Evolutionary conservation across 495 filamentous ascomycete species (phyloP).

Genomic region (Penicillium pancosmium): DNA sequence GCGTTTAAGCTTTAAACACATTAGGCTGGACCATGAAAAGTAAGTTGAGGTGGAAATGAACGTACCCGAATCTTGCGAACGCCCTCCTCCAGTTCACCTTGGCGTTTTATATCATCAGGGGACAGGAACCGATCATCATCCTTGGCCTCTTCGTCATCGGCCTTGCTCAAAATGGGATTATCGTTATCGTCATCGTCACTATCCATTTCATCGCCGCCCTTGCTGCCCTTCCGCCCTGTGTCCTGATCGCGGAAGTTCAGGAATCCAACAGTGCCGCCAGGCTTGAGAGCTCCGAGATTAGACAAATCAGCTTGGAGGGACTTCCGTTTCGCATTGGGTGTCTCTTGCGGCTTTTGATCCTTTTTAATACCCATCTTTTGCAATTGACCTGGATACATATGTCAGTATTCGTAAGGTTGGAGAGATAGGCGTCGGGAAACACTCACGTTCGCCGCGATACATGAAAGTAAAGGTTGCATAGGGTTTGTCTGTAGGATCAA

Average conservation of each 20-base stretch:
- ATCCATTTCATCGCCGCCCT: conserved; percentile 57
- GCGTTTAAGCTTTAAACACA: conserved; percentile 75
- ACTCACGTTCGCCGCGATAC: conserved; percentile 93
- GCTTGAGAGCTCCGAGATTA: conserved; percentile 80
- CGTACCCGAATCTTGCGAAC: conserved; percentile 90
- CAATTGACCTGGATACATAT: conserved; percentile 69
- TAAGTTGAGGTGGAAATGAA: conserved; percentile 8
- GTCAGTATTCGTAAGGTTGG: conserved; percentile 22
- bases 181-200: conserved; percentile 67
- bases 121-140: conserved; percentile 63
- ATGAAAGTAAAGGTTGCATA: conserved; percentile 98
- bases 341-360: conserved; percentile 59
- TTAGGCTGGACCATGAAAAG: conserved; percentile 12
- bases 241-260: conserved; percentile 79
- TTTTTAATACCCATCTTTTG: conserved; percentile 89
- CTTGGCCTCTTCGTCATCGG: conserved; percentile 74
- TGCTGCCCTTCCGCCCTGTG: conserved; percentile 54
- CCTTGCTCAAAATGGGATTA: conserved; percentile 57
- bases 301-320: conserved; percentile 80
- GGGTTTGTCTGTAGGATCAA: conserved; percentile 91
- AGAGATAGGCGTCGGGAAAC: neutral
- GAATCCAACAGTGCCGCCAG: conserved; percentile 85
- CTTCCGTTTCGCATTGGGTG: conserved; percentile 68
- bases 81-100: conserved; percentile 87
- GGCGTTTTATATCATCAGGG: conserved; percentile 78